Percentiles rank a stretch among this genome's conserved stretches.
These are phyloP conservation scores for Hymenoscyphus fraxineus DNA, from an alignment of 2,329 filamentous ascomycete species.

Conservation along the genomic window DNA sequence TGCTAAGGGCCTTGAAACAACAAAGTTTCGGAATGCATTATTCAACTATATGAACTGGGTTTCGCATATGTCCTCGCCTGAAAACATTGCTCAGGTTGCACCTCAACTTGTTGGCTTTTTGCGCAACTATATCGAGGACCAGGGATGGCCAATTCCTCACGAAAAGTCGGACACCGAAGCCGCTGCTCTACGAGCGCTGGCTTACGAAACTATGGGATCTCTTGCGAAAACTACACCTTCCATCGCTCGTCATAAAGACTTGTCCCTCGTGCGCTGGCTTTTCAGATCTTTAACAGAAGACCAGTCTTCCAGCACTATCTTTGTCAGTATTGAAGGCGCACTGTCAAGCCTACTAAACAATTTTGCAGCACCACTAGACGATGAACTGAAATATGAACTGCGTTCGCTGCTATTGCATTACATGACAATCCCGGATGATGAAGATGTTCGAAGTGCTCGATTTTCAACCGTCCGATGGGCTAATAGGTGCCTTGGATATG, in stretches of 20 bases:
- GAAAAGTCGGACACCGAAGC: slow-evolving; percentile 54
- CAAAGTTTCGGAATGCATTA: slow-evolving; percentile 75
- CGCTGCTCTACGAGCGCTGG: slow-evolving; percentile 68
- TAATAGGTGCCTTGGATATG: slow-evolving; percentile 79
- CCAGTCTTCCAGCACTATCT: slow-evolving; percentile 65
- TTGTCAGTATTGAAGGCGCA: slow-evolving; percentile 85
- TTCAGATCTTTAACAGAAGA: slow-evolving; percentile 82
- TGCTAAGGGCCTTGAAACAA: slow-evolving; percentile 52
- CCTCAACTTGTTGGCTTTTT: slow-evolving; percentile 65
- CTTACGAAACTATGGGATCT: slow-evolving; percentile 87
- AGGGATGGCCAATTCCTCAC: slow-evolving; percentile 75
- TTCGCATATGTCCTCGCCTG: slow-evolving; percentile 64
- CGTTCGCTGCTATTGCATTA: slow-evolving; percentile 61
- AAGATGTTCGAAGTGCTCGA: slow-evolving; percentile 67
- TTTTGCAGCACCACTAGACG: slow-evolving; percentile 41
- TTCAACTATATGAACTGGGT: slow-evolving; percentile 88
- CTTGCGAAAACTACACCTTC: slow-evolving; percentile 63
- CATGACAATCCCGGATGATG: slow-evolving; percentile 52
- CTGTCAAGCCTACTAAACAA: slow-evolving; percentile 72
- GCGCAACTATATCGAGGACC: slow-evolving; percentile 68
- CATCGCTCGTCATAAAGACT: slow-evolving; percentile 47
- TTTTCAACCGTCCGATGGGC: slow-evolving; percentile 85
- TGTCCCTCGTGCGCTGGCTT: slow-evolving; percentile 67
- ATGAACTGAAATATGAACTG: slow-evolving; percentile 30
- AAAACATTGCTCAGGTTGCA: slow-evolving; percentile 62